These are phyloP conservation scores for Cryptomeria japonica DNA, from an alignment of 75 land plant genomes.

Conservation along the genomic window DNA sequence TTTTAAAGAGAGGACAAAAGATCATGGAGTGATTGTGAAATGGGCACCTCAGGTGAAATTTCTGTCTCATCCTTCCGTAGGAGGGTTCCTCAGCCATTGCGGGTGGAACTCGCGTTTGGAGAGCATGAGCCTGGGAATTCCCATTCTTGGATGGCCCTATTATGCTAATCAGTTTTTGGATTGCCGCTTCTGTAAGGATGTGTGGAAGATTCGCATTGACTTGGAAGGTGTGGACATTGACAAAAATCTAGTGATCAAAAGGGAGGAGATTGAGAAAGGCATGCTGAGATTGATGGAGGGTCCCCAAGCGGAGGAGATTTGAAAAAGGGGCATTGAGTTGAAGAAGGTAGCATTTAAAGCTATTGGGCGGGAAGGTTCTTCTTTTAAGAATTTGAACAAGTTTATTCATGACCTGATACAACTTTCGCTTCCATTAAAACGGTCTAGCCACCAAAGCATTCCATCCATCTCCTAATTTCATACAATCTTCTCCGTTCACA, in stretches of 20 bases:
- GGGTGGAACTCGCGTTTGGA: constrained; percentile 18
- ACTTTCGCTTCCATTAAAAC: no score
- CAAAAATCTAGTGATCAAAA: background rate
- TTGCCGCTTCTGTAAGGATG: constrained; percentile 2
- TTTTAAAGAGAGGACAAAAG: constrained; percentile 14
- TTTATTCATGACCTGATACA: background rate
- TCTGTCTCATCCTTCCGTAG: constrained; percentile 23
- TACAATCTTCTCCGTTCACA: no score
- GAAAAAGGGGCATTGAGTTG: background rate
- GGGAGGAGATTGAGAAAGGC: constrained; percentile 15
- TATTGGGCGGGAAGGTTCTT: constrained; percentile 4
- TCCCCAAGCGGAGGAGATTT: background rate
- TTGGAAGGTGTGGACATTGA: background rate
- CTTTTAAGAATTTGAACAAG: background rate
- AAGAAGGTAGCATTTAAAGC: constrained; percentile 13
- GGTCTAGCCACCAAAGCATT: no score
- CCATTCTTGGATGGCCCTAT: constrained; percentile 24
- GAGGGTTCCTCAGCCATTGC: constrained; percentile 28
- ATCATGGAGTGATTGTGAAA: constrained; percentile 13
- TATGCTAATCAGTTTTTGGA: constrained; percentile 11
- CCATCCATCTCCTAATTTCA: no score
- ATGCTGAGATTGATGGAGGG: constrained; percentile 11
- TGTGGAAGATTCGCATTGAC: constrained; percentile 17
- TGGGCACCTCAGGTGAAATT: constrained; percentile 33
- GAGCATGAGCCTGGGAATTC: constrained; percentile 26